Percentiles rank a stretch among this genome's conserved stretches.
These are phyloP conservation scores for Leptodontidium sp. DNA, from an alignment of 2,329 filamentous ascomycete genomes.

Conservation along the genomic window DNA sequence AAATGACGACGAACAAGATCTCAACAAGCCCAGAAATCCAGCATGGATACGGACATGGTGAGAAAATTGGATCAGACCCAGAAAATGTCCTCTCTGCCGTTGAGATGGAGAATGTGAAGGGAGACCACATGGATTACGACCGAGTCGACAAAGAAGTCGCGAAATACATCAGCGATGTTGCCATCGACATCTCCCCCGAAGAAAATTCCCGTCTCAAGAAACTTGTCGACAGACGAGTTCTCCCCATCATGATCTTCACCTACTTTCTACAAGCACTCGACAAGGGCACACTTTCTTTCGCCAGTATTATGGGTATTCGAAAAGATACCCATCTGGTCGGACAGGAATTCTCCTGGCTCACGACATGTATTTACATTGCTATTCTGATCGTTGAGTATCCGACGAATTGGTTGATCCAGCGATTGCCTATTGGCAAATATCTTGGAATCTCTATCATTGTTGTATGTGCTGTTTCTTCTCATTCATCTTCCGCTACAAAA, in stretches of 20 bases:
- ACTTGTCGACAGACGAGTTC: too few species aligned
- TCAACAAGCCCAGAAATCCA: too few species aligned
- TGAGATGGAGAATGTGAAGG: slow-evolving; percentile 37
- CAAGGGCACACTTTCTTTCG: slow-evolving; percentile 25
- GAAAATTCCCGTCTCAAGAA: too few species aligned
- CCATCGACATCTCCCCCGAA: slow-evolving; percentile 57
- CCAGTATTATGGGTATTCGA: slow-evolving; percentile 43
- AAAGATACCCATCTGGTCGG: slow-evolving; percentile 41
- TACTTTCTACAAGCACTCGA: too few species aligned
- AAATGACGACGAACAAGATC: too few species aligned
- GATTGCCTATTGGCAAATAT: slow-evolving; percentile 49
- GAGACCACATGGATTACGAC: slow-evolving; percentile 63
- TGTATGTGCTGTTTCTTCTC: neutral
- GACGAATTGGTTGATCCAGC: slow-evolving; percentile 49
- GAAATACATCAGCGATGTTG: slow-evolving; percentile 66
- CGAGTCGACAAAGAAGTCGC: slow-evolving; percentile 75
- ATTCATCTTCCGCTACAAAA: neutral
- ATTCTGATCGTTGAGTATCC: slow-evolving; percentile 50
- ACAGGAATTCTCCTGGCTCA: slow-evolving; percentile 54
- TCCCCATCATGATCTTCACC: too few species aligned
- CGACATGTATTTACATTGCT: slow-evolving; percentile 42
- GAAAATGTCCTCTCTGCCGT: slow-evolving; percentile 46
- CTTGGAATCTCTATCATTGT: slow-evolving; percentile 47
- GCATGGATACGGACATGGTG: slow-evolving; percentile 1
- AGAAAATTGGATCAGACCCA: slow-evolving; percentile 53